Evolutionary conservation across 257 asterid species (phyloP), one percentile per base, ranked within the genome.

Genomic region (Eustoma russellianum): DNA sequence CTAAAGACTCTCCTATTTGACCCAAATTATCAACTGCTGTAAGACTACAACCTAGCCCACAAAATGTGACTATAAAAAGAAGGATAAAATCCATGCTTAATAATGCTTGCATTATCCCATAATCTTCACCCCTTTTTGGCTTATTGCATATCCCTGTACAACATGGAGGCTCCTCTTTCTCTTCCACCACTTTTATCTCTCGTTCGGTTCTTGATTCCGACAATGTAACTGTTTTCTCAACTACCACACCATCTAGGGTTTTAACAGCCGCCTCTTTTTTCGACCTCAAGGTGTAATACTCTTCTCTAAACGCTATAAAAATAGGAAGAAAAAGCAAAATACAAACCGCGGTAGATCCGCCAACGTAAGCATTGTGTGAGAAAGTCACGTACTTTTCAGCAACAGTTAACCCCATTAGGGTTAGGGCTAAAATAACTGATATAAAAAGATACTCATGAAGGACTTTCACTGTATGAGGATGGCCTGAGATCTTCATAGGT

Each of bases 51-150:
- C 72, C 72, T 13, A 61, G 52, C 2, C 77, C 77, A 45, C 77
- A 67, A 41, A 66, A 72, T 40, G 66, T 72, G 15, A 53, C 48
- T 13, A 67, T 14, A 44, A 67, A 72, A 2, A 72, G 52, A 13
- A 62, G 52, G 7, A 62, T 12, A 61, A 72, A 53, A 34, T 63
- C 77, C 15, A 45, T 6, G 44, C 77, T 62, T n/a, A 72, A 48
- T 3, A 72, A 28, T 3, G 74, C 78, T 57, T 72, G 74, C 12
- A 48, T 11, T 11, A 67, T 72, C 2, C 62, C 41, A 44, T 67
- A 63, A 66, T 72, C 78, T 38, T 72, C 74, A n/a, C 78, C 78
- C 58, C 70, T 67, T 17, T 67, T 59, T 18, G 70, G 77, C 51
- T 72, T 72, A 6, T 67, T 59, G 34, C 56, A 67, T 15, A 63